Evolutionary conservation across 1,284 basidiomycete genomes (phyloP), one percentile per base, ranked within the genome.

Genomic region (Ceratobasidium sp.): DNA sequence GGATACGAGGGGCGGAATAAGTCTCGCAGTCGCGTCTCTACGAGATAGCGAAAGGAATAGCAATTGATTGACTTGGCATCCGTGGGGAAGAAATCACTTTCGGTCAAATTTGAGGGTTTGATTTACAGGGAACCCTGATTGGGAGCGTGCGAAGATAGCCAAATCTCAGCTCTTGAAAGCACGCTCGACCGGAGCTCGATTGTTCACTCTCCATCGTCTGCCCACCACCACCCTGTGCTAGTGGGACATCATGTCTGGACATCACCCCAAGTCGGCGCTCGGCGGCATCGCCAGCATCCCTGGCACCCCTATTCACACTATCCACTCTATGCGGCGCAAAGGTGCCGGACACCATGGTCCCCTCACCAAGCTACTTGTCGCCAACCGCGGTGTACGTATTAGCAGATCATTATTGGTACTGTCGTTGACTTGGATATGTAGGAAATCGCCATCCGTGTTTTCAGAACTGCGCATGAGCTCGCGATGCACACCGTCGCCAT

Each of bases 371-470:
- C 91, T 96, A 77, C 86, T 96, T 35, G 95, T 98, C 74, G 96
- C 96, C 70, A 98, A 98, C 81, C 91, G 95, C 75, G 95, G 96
- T 77, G 93, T 94, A 82, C 71, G 88, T 83, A 35, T 38, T 20
- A 1, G 38, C 12, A 31, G 1, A 13, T 25, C 22, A 32, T 31
- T 58, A 47, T 43, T n/a, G 71, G 29, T 49, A 40, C 34, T 29
- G 32, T n/a, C 3, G 35, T 54, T 70, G 34, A 54, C 64, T 67
- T 50, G 50, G 58, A 40, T 38, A 29, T 73, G 12, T 75, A 96
- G 93, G 96, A 99, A 91, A 99, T 99, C 78, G 97, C 97, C 34
- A 96, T 99, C 77, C 92, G 97, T 79, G 95, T 99, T 60, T 98
- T 99, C 86, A 87, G 97, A 77, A 98, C 97, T 1, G 94, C 97